Percentiles rank a stretch among this genome's conserved stretches.
phyloP scores from a whole-genome alignment of 2,329 filamentous ascomycete species.

The Xylaria polymorpha region DNA sequence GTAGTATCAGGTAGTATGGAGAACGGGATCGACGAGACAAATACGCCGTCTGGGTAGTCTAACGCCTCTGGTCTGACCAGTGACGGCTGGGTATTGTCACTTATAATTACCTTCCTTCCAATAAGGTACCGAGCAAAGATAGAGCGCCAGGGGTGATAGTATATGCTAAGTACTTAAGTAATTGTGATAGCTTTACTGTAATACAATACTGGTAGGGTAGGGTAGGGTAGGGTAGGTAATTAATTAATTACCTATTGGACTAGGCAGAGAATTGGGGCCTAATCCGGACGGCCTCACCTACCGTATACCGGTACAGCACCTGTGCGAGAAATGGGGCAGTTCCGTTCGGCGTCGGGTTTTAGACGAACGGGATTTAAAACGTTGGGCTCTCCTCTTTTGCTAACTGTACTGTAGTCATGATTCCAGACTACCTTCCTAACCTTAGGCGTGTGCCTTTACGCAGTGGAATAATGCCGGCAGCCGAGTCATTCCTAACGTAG shows the following conservation, averaged over 20 bases:
- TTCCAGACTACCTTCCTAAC: neutral
- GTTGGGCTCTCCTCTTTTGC: constrained; percentile 13
- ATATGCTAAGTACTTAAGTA: neutral
- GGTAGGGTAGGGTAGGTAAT: neutral
- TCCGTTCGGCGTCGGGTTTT: constrained; percentile 12
- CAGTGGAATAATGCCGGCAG: constrained; percentile 1
- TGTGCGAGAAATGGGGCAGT: constrained; percentile 7
- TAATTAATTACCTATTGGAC: neutral
- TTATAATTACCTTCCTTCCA: constrained; percentile 12
- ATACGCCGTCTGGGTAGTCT: constrained; percentile 15
- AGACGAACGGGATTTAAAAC: constrained; percentile 20
- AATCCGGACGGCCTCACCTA: neutral
- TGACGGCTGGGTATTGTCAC: constrained; percentile 3
- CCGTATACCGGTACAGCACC: neutral
- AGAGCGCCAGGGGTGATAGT: neutral
- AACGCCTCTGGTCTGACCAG: constrained; percentile 13
- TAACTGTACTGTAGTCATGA: neutral
- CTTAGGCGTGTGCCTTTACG: neutral
- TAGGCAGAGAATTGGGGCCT: neutral
- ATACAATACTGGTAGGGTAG: neutral
- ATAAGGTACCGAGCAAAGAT: constrained; percentile 12
- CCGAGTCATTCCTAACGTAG: neutral
- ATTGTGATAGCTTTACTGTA: neutral
- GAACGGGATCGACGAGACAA: constrained; percentile 33
- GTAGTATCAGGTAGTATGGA: constrained; percentile 6